Conservation (phyloP, 2,329 filamentous ascomycete species). For the Diaporthe velutina region DNA sequence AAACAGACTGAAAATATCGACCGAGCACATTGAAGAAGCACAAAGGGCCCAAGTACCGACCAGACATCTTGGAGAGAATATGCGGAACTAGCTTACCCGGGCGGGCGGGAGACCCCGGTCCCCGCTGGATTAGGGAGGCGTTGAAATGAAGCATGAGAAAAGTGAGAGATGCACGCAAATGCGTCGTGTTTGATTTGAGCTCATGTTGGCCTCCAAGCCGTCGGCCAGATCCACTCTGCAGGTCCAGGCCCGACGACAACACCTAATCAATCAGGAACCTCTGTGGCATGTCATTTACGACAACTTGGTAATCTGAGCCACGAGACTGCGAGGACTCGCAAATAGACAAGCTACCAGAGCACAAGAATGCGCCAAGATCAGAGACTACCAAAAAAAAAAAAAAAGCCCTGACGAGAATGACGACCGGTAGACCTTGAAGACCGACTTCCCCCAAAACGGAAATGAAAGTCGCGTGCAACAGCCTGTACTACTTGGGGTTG, state of each 20-base stretch:
- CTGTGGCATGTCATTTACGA: conserved; percentile 27
- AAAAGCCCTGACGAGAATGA: background rate
- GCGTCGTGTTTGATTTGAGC: conserved; percentile 33
- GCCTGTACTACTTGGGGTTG: conserved; percentile 3
- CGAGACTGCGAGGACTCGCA: background rate
- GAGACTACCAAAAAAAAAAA: background rate
- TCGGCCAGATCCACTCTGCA: conserved; percentile 30
- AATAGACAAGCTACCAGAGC: background rate
- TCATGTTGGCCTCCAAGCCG: conserved; percentile 13
- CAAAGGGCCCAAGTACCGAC: background rate
- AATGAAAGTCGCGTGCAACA: conserved; percentile 32
- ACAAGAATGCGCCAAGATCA: conserved; percentile 18
- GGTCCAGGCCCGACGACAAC: conserved; percentile 1
- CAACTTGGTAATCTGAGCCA: background rate
- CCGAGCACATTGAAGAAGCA: conserved; percentile 3
- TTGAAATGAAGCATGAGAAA: conserved; percentile 28
- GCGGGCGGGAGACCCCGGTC: conserved; percentile 29
- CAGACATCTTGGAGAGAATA: conserved; percentile 9
- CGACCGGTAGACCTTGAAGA: background rate
- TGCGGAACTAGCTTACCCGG: conserved; percentile 26
- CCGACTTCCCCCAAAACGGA: conserved; percentile 4
- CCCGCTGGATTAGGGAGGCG: conserved; percentile 27
- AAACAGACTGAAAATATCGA: background rate
- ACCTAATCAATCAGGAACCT: conserved; percentile 16
- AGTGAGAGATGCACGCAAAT: conserved; percentile 11